These are phyloP conservation scores for Sergeia podlipaevii DNA, from an alignment of 208 protist genomes.

Conservation along the genomic window DNA sequence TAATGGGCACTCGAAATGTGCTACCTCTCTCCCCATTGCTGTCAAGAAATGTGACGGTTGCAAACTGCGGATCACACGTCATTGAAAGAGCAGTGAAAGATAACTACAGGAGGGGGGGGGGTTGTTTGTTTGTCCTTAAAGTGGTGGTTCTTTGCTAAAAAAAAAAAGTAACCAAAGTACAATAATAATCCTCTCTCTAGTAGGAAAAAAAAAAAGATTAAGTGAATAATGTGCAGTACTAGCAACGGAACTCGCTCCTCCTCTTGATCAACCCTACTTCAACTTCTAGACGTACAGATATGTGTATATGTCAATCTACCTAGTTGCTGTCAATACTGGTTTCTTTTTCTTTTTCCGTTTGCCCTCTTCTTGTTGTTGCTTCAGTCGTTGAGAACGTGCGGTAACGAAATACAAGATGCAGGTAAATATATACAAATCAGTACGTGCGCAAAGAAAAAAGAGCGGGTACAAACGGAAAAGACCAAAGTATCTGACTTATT, in stretches of 20 bases:
- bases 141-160: not conserved
- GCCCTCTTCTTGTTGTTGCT: too few species aligned
- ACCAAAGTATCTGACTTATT: too few species aligned
- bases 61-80: conserved; percentile 55
- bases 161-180: not conserved
- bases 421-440: not conserved
- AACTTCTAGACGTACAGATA: too few species aligned
- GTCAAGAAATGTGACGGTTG: conserved; percentile 67
- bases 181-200: not conserved
- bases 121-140: conserved; percentile 2
- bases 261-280: too few species aligned
- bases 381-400: too few species aligned
- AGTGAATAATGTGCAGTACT: too few species aligned
- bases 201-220: conserved; percentile 5
- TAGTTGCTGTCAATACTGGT: too few species aligned
- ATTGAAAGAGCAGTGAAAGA: not conserved
- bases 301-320: too few species aligned
- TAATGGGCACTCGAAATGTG: conserved; percentile 77
- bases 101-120: not conserved
- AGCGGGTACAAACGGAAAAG: too few species aligned
- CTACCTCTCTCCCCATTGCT: conserved; percentile 18
- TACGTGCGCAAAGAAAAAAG: not conserved
- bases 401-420: conserved; percentile 4
- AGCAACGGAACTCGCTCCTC: too few species aligned
- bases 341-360: too few species aligned